These are phyloP conservation scores for Eucalyptus tenuipes DNA, from an alignment of 345 rosid species.

Conservation along the genomic window DNA sequence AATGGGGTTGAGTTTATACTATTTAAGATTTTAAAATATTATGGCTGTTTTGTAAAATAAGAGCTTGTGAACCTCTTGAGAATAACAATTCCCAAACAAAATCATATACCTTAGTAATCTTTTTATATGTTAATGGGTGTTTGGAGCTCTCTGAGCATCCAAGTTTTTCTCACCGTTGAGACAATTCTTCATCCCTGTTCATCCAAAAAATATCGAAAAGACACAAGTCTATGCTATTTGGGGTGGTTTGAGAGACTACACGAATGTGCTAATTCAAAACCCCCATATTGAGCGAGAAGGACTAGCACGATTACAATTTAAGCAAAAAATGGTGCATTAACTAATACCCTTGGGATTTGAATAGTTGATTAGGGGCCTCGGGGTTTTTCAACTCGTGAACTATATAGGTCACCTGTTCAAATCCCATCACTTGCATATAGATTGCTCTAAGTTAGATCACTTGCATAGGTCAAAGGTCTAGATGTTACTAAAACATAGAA, in stretches of 20 bases:
- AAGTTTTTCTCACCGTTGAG: neutral
- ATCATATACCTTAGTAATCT: neutral
- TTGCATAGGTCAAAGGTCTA: neutral
- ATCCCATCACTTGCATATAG: neutral
- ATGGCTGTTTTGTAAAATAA: neutral
- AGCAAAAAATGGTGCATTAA: neutral
- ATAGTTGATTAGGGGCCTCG: neutral
- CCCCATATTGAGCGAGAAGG: accelerated
- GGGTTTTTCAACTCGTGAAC: accelerated
- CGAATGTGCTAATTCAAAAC: neutral
- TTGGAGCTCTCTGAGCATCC: neutral
- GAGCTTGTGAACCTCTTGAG: neutral
- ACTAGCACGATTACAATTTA: neutral
- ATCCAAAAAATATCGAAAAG: neutral
- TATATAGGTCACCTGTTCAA: neutral
- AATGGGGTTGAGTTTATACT: neutral
- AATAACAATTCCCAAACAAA: neutral
- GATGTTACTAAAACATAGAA: neutral
- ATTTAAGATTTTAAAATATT: neutral
- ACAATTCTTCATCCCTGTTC: neutral
- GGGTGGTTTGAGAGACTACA: neutral
- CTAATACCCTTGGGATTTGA: neutral
- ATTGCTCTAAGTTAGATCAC: neutral
- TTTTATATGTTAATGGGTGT: neutral
- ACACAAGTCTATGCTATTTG: neutral